These are phyloP conservation scores for Voacanga thouarsii DNA, from an alignment of 257 asterid species.

Conservation along the genomic window DNA sequence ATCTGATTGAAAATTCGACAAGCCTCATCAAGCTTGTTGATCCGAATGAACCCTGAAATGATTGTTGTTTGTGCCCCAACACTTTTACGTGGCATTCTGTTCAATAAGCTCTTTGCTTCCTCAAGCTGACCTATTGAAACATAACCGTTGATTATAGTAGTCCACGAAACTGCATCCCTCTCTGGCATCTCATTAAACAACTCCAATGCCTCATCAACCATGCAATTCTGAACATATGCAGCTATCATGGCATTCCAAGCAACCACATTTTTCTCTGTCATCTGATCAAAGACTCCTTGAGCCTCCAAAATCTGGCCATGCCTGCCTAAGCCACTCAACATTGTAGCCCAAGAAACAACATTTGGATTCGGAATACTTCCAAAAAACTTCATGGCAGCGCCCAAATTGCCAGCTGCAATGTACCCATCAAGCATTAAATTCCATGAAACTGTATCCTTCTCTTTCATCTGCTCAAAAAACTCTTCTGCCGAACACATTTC, in stretches of 20 bases:
- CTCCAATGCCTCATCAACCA: conserved; percentile 24
- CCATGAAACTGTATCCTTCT: conserved; percentile 35
- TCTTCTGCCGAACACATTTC: conserved; percentile 29
- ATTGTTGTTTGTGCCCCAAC: conserved; percentile 39
- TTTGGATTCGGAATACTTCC: conserved; percentile 27
- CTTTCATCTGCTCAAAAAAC: conserved; percentile 33
- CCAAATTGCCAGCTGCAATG: conserved; percentile 29
- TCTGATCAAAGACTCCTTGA: conserved; percentile 26
- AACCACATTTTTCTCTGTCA: conserved; percentile 29
- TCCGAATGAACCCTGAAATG: conserved; percentile 31
- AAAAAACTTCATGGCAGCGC: conserved; percentile 28
- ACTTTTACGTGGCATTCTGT: conserved; percentile 28
- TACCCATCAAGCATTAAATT: conserved; percentile 32
- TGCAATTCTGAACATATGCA: conserved; percentile 32
- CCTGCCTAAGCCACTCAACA: conserved; percentile 36
- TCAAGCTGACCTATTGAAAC: conserved; percentile 29
- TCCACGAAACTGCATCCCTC: conserved; percentile 34
- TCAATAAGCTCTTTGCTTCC: conserved; percentile 29
- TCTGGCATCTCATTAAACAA: conserved; percentile 32
- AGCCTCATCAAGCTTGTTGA: conserved; percentile 31
- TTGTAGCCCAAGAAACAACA: conserved; percentile 36
- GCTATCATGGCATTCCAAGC: conserved; percentile 45
- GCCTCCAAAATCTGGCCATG: conserved; percentile 27
- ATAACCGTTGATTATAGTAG: conserved; percentile 32
- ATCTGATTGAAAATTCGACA: conserved; percentile 26